Evolutionary conservation across 805 yeast species (phyloP).

Genomic region (Spathaspora girioi): DNA sequence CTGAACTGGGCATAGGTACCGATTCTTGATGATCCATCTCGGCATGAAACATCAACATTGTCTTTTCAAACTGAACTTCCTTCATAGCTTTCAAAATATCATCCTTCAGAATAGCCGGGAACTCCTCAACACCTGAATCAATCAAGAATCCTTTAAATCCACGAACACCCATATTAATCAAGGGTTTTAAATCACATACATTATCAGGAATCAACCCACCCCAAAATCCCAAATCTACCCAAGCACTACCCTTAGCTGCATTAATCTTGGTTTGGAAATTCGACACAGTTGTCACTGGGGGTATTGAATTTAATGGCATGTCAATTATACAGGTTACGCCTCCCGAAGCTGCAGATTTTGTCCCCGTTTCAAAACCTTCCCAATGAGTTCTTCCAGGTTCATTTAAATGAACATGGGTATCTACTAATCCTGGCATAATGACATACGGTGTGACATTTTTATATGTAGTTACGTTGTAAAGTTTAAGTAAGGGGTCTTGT

Average conservation of each 20-base stretch:
- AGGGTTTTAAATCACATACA: constrained; percentile 62
- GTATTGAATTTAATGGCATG: constrained; percentile 95
- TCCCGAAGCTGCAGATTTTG: constrained; percentile 91
- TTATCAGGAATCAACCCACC: constrained; percentile 90
- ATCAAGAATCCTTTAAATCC: constrained; percentile 93
- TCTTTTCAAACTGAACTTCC: constrained; percentile 55
- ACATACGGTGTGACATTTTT: constrained; percentile 59
- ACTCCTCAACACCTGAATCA: constrained; percentile 95
- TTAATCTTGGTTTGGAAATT: constrained; percentile 70
- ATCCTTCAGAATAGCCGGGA: constrained; percentile 70
- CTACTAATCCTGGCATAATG: constrained; percentile 88
- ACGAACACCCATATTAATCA: constrained; percentile 81
- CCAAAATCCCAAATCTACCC: constrained; percentile 96
- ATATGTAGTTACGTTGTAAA: constrained; percentile 43
- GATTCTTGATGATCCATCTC: constrained; percentile 49
- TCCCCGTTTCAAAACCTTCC: constrained; percentile 98
- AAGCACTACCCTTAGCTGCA: constrained; percentile 78
- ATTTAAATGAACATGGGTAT: constrained; percentile 89
- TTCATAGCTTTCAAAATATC: constrained; percentile 69
- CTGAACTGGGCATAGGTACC: constrained; percentile 30
- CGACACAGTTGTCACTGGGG: constrained; percentile 85
- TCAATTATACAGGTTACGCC: constrained; percentile 95
- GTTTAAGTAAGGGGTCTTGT: constrained; percentile 36
- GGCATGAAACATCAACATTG: constrained; percentile 89
- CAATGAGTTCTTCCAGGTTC: constrained; percentile 98